phyloP scores from a whole-genome alignment of 495 filamentous ascomycete species.

The Penicillium tannophilum region DNA sequence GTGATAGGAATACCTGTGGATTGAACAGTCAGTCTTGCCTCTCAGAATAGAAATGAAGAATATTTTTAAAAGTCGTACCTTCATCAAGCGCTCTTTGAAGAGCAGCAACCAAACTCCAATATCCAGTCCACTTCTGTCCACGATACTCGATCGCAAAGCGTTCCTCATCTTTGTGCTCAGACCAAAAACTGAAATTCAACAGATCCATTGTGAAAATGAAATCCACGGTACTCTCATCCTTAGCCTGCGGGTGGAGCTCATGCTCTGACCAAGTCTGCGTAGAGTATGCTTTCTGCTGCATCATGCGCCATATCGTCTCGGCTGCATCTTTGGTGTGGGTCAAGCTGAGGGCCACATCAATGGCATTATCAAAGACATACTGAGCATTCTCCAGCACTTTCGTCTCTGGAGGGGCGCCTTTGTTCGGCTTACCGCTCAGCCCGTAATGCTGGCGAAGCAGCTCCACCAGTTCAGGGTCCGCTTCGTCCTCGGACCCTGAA shows the following conservation, averaged over 20 bases:
- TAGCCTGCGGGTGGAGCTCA: constrained; percentile 83
- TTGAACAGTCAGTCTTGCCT: constrained; percentile 4
- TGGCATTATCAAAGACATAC: constrained; percentile 87
- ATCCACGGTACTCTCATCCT: constrained; percentile 74
- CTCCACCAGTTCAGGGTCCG: constrained; percentile 83
- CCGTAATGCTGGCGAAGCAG: constrained; percentile 82
- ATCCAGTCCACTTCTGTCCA: constrained; percentile 84
- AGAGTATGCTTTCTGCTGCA: constrained; percentile 83
- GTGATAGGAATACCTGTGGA: constrained; percentile 82
- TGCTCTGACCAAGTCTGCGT: constrained; percentile 84
- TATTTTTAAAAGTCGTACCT: constrained; percentile 46
- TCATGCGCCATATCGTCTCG: constrained; percentile 70
- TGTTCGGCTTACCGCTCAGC: constrained; percentile 52
- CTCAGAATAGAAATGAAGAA: neutral
- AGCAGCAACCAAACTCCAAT: constrained; percentile 90
- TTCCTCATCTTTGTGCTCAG: constrained; percentile 59
- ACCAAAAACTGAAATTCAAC: constrained; percentile 97
- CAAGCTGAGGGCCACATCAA: constrained; percentile 86
- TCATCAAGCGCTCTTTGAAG: constrained; percentile 88
- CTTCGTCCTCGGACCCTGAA: constrained; percentile 75
- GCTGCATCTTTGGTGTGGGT: constrained; percentile 79
- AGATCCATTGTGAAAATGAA: constrained; percentile 98
- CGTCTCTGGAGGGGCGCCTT: constrained; percentile 63
- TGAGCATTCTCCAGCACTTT: constrained; percentile 81
- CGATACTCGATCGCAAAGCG: constrained; percentile 80